phyloP scores from a whole-genome alignment of 2,329 filamentous ascomycete genomes.

The Pseudogymnoascus sp. region DNA sequence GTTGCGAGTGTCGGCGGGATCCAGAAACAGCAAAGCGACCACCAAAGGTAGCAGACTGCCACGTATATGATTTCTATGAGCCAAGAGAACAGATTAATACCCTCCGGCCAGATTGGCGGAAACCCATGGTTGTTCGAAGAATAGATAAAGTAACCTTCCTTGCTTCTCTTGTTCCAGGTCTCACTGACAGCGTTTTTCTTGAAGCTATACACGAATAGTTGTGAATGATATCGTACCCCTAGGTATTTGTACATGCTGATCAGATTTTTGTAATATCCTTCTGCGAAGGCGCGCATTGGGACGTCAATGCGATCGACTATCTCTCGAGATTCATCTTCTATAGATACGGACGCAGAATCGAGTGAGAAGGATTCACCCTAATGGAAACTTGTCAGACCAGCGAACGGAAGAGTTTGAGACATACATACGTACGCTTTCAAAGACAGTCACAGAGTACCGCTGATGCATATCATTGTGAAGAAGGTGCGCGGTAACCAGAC shows the following conservation, averaged over 20 bases:
- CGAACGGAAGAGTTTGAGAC: background rate
- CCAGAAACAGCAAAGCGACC: constrained; percentile 44
- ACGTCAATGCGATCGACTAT: constrained; percentile 36
- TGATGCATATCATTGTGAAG: constrained; percentile 33
- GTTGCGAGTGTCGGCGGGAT: constrained; percentile 30
- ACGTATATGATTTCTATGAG: constrained; percentile 39
- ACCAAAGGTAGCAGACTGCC: constrained; percentile 45
- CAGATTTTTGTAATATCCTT: constrained; percentile 49
- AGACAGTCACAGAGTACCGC: constrained; percentile 37
- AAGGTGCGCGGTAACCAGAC: constrained; percentile 39
- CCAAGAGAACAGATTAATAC: constrained; percentile 32
- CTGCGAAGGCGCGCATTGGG: constrained; percentile 45
- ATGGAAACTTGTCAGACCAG: background rate
- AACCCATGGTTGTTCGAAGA: constrained; percentile 47
- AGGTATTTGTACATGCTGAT: constrained; percentile 50
- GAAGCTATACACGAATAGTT: constrained; percentile 49
- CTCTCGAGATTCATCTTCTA: constrained; percentile 20
- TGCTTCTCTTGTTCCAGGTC: constrained; percentile 12
- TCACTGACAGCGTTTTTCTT: constrained; percentile 21
- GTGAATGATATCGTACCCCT: constrained; percentile 40
- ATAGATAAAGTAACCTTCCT: constrained; percentile 42
- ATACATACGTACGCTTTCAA: constrained; percentile 35
- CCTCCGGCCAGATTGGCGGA: constrained; percentile 36
- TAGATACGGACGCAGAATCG: constrained; percentile 37
- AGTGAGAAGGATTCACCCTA: constrained; percentile 38